Evolutionary conservation across 768 basidiomycete species (phyloP).

Genomic region (Rhodotorula diobovata): DNA sequence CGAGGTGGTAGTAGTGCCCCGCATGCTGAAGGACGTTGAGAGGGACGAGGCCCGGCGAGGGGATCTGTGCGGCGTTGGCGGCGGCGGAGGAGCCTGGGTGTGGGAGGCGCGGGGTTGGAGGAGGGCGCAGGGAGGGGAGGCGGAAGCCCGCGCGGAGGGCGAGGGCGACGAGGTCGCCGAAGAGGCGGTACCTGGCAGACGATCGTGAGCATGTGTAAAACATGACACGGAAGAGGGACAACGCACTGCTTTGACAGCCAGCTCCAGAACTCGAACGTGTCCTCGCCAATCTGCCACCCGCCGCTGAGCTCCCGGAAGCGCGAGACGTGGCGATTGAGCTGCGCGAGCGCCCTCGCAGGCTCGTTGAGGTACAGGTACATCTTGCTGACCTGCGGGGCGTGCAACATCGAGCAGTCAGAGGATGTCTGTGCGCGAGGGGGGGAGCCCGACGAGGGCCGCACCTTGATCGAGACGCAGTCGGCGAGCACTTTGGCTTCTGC

Average conservation of each 20-base stretch:
- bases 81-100: neutral
- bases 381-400: conserved; percentile 66
- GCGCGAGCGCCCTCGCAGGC: conserved; percentile 68
- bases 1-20: conserved; percentile 86
- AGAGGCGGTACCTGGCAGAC: conserved; percentile 66
- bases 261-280: conserved; percentile 95
- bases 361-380: conserved; percentile 88
- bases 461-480: conserved; percentile 88
- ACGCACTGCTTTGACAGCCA: conserved; percentile 89
- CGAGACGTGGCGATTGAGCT: conserved; percentile 78
- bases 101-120: conserved; percentile 21
- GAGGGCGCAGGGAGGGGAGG: conserved; percentile 42
- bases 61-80: conserved; percentile 17
- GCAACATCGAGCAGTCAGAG: neutral
- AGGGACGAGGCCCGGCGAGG: conserved; percentile 59
- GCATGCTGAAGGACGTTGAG: conserved; percentile 80
- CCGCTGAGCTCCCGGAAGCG: conserved; percentile 73
- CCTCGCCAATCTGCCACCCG: conserved; percentile 93
- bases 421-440: neutral
- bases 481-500: conserved; percentile 96
- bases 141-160: conserved; percentile 51
- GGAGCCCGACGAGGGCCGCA: conserved; percentile 43
- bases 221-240: neutral
- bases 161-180: conserved; percentile 85
- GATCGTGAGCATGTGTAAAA: neutral